Base-by-base conservation (phyloP, 352 stramenopile species). In the Plasmopara viticola region DNA sequence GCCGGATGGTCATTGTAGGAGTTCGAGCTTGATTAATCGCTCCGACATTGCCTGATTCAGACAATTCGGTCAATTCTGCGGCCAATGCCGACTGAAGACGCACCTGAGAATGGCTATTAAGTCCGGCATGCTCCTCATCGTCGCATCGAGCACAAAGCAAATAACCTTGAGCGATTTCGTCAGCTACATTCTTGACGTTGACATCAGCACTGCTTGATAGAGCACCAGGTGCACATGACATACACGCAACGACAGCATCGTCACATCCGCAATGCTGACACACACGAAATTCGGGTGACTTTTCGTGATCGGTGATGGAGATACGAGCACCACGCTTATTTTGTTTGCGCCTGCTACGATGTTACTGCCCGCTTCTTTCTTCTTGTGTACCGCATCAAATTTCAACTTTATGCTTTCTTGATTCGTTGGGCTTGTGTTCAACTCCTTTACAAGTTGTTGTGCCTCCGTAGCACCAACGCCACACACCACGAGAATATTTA, bases 251-350 rank as follows among this genome's bases (percentile, higher is more conserved):
- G 5, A 78, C 53, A 17, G 81, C 78, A 51, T 86, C 70, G 10
- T 85, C 71, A 18, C 73, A 69, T 8, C 81, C 82, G 39, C 82
- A 92, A 55, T 92, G 81, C 54, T 89, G 78, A 17, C 82, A 92
- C 5, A 68, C 63, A 41, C 75, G 58, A 34, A 58, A 39, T 14
- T 6, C 41, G 20, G 8, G 30, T 39, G 41, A 15, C 30, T 34
- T 60, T 13, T 53, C 41, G 20, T 52, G 41, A 35, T 61, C 28
- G 39, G 44, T 14, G 6, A 62, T 30, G 20, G 58, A 43, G 51
- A 55, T 34, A 6, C n/a, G n/a, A n/a, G n/a, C n/a, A n/a, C n/a
- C n/a, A n/a, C n/a, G n/a, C n/a, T n/a, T n/a, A n/a, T n/a, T n/a
- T n/a, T n/a, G n/a, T n/a, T n/a, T n/a, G n/a, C n/a, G n/a, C n/a